Percentiles rank a stretch among this genome's conserved stretches.
phyloP scores from a whole-genome alignment of 805 yeast genomes.

The Cyberlindnera mycetangii region DNA sequence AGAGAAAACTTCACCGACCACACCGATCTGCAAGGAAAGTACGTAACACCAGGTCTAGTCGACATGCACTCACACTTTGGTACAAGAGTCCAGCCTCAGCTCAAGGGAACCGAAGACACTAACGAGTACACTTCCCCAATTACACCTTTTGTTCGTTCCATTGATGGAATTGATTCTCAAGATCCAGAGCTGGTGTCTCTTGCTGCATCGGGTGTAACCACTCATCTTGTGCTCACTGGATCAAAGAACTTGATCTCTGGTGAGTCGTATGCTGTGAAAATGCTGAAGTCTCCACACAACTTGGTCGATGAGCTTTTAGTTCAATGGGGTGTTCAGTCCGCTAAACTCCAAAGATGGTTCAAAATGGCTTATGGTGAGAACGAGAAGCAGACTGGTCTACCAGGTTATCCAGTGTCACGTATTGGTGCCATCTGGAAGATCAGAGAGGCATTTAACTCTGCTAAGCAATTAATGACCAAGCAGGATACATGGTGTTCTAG shows the following conservation, averaged over 20 bases:
- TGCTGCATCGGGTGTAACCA: conserved; percentile 10
- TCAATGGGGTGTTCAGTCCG: conserved; percentile 4
- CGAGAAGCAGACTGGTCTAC: conserved; percentile 9
- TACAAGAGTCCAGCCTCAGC: conserved; percentile 8
- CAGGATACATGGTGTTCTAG: conserved; percentile 5
- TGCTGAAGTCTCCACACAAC: conserved; percentile 7
- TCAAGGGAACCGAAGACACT: conserved; percentile 10
- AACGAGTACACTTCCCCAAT: conserved; percentile 11
- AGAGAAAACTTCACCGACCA: conserved; percentile 1
- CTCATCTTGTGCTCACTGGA: conserved; percentile 7
- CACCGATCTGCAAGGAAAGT: conserved; percentile 5
- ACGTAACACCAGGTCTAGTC: conserved; percentile 7
- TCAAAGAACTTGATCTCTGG: conserved; percentile 9
- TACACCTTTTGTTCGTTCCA: conserved; percentile 7
- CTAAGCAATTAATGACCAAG: conserved; percentile 1
- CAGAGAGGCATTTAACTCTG: conserved; percentile 7
- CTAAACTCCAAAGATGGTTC: conserved; percentile 9
- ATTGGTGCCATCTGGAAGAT: conserved; percentile 10
- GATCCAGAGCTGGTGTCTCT: conserved; percentile 5
- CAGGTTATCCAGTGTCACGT: conserved; percentile 9
- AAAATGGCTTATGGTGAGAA: conserved; percentile 12
- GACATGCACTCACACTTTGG: conserved; percentile 13
- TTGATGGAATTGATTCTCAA: conserved; percentile 10
- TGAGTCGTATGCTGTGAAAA: conserved; percentile 10
- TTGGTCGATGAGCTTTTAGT: conserved; percentile 9